A percentile compares a stretch with the other conserved stretches of the same genome.
phyloP scores from a whole-genome alignment of 225 moss, liverwort and hornwort genomes.

The Polytrichum commune region DNA sequence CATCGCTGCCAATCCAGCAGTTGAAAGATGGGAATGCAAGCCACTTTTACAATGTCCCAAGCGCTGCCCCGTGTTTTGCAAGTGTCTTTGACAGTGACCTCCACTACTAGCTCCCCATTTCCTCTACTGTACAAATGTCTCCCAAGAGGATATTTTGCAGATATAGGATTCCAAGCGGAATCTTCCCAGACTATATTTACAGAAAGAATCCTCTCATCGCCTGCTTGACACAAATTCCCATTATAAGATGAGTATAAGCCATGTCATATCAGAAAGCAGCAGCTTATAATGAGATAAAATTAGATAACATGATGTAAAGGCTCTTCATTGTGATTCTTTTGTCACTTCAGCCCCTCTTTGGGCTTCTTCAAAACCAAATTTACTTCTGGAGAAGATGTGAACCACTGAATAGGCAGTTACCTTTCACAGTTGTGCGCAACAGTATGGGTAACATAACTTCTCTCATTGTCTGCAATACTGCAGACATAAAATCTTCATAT shows the following conservation, averaged over 20 bases:
- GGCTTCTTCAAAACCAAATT: too few species aligned
- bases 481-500: conserved; percentile 27
- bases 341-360: too few species aligned
- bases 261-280: too few species aligned
- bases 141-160: conserved; percentile 13
- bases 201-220: conserved; percentile 60
- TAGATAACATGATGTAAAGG: too few species aligned
- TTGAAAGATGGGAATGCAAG: conserved; percentile 60
- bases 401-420: conserved; percentile 16
- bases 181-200: conserved; percentile 80
- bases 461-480: conserved; percentile 58
- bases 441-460: conserved; percentile 40
- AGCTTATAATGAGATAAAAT: too few species aligned
- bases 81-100: conserved; percentile 54
- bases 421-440: conserved; percentile 60
- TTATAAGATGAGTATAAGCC: background rate
- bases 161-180: conserved; percentile 42
- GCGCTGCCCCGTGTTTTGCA: conserved; percentile 65
- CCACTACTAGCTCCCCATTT: conserved; percentile 73
- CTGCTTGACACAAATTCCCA: conserved; percentile 26
- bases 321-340: too few species aligned
- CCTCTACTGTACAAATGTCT: conserved; percentile 15
- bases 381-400: too few species aligned
- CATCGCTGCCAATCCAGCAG: conserved; percentile 82
- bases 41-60: conserved; percentile 59